Evolutionary conservation across 129 eudicot genomes (phyloP), one percentile per base, ranked within the genome.

Genomic region (Flaveria sonorensis): DNA sequence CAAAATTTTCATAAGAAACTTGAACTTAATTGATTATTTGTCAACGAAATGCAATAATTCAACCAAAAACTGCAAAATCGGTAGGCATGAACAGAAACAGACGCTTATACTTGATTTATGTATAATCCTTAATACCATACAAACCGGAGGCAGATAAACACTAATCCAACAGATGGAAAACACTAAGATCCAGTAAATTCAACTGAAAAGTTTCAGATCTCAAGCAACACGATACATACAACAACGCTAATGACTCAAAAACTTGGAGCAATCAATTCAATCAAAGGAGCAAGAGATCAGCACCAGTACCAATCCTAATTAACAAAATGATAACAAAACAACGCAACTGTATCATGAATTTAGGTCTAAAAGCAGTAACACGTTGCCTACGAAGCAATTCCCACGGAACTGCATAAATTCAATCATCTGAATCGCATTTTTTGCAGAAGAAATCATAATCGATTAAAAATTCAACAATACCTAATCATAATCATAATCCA

Each of bases 241-340:
- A 19, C 20, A 19, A 56, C 14, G 13, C 62, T 56, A 56, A 19
- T 56, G 62, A 56, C 8, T 20, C 28, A 19, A 9, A 18, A 18
- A 56, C 24, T 1, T 56, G 5, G 13, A 56, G 26, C 19, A 23
- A 19, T 55, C 61, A 18, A 19, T 55, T 19, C 26, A 55, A 71
- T 81, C 81, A 32, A 88, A 83, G 48, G 83, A 87, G 26, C 85
- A 21, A 10, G 36, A 77, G 24, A 56, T 56, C 13, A 18, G 13
- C 9, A 36, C 40, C 40, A 6, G 40, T 36, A 36, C 0, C 62
- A 56, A 56, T 56, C 13, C 28, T 20, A 19, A 56, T 18, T 24
- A 24, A 63, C 43, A 23, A 15, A 40, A 69, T 15, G 1, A 42
- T 10, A 40, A 36, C 10, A 1, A 23, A n/a, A 43, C 11, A n/a